These are phyloP conservation scores for Eimeria nieschulzi DNA, from an alignment of 169 alveolate genomes.

Conservation along the genomic window DNA sequence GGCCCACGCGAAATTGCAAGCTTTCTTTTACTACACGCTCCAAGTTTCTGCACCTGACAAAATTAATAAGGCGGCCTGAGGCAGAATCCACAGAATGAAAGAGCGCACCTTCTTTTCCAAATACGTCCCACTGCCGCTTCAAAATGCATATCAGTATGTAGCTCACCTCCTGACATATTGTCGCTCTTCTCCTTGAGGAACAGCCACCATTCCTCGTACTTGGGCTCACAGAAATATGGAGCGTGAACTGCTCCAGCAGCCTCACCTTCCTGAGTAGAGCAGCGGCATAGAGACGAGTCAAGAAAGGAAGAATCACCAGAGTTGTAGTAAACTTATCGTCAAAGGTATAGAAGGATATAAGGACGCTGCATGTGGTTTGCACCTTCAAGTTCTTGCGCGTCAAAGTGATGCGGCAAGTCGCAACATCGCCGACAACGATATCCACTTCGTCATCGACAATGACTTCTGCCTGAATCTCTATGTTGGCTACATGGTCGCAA, in stretches of 20 bases:
- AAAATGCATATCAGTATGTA: background rate
- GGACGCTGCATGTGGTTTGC: background rate
- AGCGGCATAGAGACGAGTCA: background rate
- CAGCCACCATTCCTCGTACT: conserved; percentile 92
- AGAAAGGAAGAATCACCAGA: background rate
- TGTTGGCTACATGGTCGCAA: conserved; percentile 84
- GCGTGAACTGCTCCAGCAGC: conserved; percentile 92
- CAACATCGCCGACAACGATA: conserved; percentile 90
- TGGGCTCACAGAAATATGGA: conserved; percentile 88
- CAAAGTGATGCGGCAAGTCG: conserved; percentile 86
- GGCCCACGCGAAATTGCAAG: conserved; percentile 67
- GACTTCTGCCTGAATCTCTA: conserved; percentile 83
- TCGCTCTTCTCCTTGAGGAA: conserved; percentile 81
- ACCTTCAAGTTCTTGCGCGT: conserved; percentile 84
- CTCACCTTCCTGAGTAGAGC: conserved; percentile 79
- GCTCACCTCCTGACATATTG: conserved; percentile 43
- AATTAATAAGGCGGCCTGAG: conserved; percentile 73
- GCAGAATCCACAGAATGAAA: background rate
- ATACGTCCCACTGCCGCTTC: background rate
- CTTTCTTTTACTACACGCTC: conserved; percentile 72
- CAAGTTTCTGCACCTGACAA: conserved; percentile 38
- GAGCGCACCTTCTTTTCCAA: background rate
- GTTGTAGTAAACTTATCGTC: background rate
- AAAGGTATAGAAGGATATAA: background rate
- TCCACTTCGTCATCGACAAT: conserved; percentile 88